A percentile compares a stretch with the other conserved stretches of the same genome.
These are phyloP conservation scores for Trichoderma gracile DNA, from an alignment of 2,329 filamentous ascomycete species.

Conservation along the genomic window DNA sequence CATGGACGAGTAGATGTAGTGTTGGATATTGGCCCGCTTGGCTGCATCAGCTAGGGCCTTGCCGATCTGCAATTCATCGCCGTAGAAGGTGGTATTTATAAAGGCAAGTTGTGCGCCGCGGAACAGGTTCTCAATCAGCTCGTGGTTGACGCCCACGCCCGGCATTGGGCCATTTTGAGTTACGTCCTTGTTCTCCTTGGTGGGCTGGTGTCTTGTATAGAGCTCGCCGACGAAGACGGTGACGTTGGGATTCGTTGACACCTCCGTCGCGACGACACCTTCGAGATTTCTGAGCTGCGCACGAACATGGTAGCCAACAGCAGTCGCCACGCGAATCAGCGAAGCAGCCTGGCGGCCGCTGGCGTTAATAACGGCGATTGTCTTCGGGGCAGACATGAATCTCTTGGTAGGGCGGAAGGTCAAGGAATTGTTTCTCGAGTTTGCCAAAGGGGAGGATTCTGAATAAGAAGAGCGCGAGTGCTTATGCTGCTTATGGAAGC, in stretches of 20 bases:
- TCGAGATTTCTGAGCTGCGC: slow-evolving; percentile 87
- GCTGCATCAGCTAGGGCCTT: slow-evolving; percentile 86
- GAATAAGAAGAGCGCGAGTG: slow-evolving; percentile 64
- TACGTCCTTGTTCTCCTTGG: slow-evolving; percentile 60
- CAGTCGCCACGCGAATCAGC: slow-evolving; percentile 88
- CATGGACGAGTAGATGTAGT: slow-evolving; percentile 97
- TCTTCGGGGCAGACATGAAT: slow-evolving; percentile 66
- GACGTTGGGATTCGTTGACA: slow-evolving; percentile 76
- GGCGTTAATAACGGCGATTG: slow-evolving; percentile 92
- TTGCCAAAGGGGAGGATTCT: slow-evolving; percentile 56
- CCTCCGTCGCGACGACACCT: slow-evolving; percentile 84
- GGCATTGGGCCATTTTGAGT: slow-evolving; percentile 65
- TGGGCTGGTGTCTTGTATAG: slow-evolving; percentile 56
- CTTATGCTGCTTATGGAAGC: slow-evolving; percentile 53
- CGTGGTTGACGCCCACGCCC: slow-evolving; percentile 68
- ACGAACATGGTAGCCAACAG: slow-evolving; percentile 89
- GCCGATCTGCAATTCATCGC: slow-evolving; percentile 88
- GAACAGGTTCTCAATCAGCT: slow-evolving; percentile 77
- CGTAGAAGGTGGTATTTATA: slow-evolving; percentile 97
- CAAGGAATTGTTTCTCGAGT: slow-evolving; percentile 59
- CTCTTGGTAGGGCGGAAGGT: slow-evolving; percentile 63
- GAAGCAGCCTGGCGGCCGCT: slow-evolving; percentile 95
- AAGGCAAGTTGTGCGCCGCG: slow-evolving; percentile 84
- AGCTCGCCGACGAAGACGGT: slow-evolving; percentile 65
- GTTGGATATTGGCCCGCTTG: slow-evolving; percentile 78